Conservation (phyloP, 1,139 yeast genomes). For the Scheffersomyces cryptocercus region DNA sequence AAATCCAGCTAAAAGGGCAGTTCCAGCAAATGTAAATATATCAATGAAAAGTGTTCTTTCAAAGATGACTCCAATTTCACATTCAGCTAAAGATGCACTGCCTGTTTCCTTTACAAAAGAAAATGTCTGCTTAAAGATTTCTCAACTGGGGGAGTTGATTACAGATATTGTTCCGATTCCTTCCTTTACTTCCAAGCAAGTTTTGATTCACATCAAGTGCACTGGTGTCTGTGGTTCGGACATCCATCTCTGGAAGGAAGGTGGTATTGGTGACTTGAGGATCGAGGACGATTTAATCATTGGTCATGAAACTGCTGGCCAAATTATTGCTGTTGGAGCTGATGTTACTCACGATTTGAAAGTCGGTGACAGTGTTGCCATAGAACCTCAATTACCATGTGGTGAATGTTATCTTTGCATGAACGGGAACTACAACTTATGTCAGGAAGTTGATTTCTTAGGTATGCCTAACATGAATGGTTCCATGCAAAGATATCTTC, state of each 20-base stretch:
- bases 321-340: conserved; percentile 28
- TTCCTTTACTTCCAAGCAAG: conserved; percentile 5
- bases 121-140: neutral
- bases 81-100: no score
- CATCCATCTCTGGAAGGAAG: conserved; percentile 34
- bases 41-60: no score
- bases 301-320: conserved; percentile 38
- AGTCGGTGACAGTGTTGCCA: conserved; percentile 33
- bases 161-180: neutral
- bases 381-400: conserved; percentile 29
- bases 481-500: conserved; percentile 24
- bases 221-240: conserved; percentile 41
- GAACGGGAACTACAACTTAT: conserved; percentile 26
- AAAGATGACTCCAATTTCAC: no score
- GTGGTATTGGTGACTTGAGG: conserved; percentile 31
- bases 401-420: conserved; percentile 31
- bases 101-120: neutral
- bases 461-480: conserved; percentile 27
- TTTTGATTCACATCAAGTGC: conserved; percentile 44
- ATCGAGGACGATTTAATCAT: conserved; percentile 23
- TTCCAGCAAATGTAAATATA: no score
- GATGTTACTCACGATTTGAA: conserved; percentile 23
- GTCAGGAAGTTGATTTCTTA: conserved; percentile 22
- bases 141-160: neutral
- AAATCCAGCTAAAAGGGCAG: no score